phyloP scores from a whole-genome alignment of 2,329 filamentous ascomycete genomes.

The Myriosclerotinia curreyana region DNA sequence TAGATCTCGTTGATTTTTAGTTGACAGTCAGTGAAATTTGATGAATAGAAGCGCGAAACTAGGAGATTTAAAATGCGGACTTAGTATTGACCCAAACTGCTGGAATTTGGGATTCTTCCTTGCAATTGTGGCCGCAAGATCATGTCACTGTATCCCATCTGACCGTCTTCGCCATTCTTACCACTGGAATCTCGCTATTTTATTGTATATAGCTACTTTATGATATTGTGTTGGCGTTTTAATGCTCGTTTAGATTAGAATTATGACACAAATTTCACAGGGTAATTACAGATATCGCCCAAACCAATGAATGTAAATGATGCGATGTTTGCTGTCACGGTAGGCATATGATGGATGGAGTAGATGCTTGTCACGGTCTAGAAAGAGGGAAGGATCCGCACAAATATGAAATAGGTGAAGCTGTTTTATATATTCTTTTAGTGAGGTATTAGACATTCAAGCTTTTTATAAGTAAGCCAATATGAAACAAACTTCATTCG shows the following conservation, averaged over 20 bases:
- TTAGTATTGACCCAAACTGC: background rate
- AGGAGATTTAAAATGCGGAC: slow-evolving; percentile 14
- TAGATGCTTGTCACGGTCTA: slow-evolving; percentile 1
- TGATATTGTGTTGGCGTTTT: background rate
- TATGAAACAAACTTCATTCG: background rate
- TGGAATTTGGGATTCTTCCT: background rate
- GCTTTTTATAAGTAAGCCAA: too few species aligned
- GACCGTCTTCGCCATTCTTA: background rate
- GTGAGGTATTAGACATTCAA: too few species aligned
- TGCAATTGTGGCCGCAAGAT: background rate
- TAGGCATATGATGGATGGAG: background rate
- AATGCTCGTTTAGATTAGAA: background rate
- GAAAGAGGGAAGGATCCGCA: background rate
- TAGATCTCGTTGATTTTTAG: background rate
- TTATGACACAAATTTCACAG: background rate
- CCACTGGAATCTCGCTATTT: background rate
- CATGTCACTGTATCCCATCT: background rate
- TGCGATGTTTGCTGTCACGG: background rate
- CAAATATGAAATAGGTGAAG: too few species aligned
- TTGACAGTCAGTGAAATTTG: background rate
- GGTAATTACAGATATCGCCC: background rate
- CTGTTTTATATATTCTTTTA: too few species aligned
- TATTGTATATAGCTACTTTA: background rate
- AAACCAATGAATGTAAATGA: too few species aligned
- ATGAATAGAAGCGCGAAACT: background rate